Evolutionary conservation across 768 basidiomycete genomes (phyloP), one percentile per base, ranked within the genome.

Genomic region (Phlegmacium glaucopus): DNA sequence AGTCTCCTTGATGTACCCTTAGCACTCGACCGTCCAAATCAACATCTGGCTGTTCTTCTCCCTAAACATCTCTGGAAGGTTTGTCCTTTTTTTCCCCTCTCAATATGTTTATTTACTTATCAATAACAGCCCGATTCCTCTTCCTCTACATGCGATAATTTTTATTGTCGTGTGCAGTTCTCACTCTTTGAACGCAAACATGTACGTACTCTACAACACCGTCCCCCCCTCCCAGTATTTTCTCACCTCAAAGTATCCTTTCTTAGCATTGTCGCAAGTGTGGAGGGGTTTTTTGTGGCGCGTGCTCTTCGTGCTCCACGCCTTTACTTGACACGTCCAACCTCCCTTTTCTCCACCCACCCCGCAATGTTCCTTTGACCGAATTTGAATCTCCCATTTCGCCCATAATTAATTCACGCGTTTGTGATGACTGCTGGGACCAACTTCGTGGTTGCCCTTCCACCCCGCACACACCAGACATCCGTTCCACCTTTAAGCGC

Each of bases 191-290:
- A 87, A 53, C 85, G 88, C 52, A 80, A 81, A 68, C 88, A 91
- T 61, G 85, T 87, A 60, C 57, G 84, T 75, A 12, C 39, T 9
- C 51, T 39, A 22, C 28, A 28, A n/a, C n/a, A n/a, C n/a, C n/a
- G n/a, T n/a, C n/a, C n/a, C n/a, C n/a, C 46, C 45, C 30, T 35
- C 26, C 41, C 16, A 43, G 28, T 47, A n/a, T 27, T 46, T 13
- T 41, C 25, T 26, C 22, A 9, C 16, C 48, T 39, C 15, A 57
- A 65, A 53, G 6, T 10, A n/a, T 34, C 58, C 48, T 51, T 45
- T 44, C 42, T 50, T 45, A 87, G 84, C 89, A 91, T 51, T 91
- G 89, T 65, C 79, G 89, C 62, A 90, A 90, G 61, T 90, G 89
- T 54, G 89, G 89, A 42, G 87, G 86, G 52, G 69, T 90, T 26